phyloP scores from a whole-genome alignment of 495 filamentous ascomycete species.

The Schizothecium vesticola region DNA sequence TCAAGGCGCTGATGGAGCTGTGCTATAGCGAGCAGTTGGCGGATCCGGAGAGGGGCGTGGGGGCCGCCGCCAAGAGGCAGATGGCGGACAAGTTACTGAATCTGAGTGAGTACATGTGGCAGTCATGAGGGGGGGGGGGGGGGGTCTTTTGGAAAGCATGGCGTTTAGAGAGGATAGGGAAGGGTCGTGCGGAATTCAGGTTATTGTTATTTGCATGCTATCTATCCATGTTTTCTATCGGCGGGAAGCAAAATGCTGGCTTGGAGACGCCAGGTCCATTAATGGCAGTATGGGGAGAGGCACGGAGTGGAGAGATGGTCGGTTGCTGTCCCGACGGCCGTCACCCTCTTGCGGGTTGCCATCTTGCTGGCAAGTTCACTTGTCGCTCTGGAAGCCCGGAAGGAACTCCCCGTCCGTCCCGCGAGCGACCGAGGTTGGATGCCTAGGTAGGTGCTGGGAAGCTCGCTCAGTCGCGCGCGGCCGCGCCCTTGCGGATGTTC shows the following conservation, averaged over 20 bases:
- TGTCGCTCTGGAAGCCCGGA: too few relatives aligned
- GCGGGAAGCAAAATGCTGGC: not conserved
- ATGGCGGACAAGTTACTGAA: conserved; percentile 69
- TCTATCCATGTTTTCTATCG: not conserved
- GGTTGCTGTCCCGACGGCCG: not conserved
- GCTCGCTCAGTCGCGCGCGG: too few relatives aligned
- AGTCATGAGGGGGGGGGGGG: conserved; percentile 29
- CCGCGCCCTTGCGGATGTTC: too few relatives aligned
- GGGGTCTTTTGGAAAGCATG: not conserved
- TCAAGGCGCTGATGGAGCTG: conserved; percentile 77
- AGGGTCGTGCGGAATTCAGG: not conserved
- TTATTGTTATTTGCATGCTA: not conserved
- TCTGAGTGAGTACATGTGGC: conserved; percentile 79
- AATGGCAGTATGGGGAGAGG: too few relatives aligned
- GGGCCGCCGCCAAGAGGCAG: conserved; percentile 63
- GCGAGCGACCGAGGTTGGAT: too few relatives aligned
- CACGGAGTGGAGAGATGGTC: not conserved
- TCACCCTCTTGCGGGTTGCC: not conserved
- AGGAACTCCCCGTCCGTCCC: too few relatives aligned
- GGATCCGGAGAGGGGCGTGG: conserved; percentile 66
- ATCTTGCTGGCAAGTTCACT: not conserved
- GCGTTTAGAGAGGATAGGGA: not conserved
- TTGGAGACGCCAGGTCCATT: too few relatives aligned
- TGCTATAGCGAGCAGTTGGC: conserved; percentile 77
- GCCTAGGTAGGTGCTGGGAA: too few relatives aligned